phyloP scores from a whole-genome alignment of 2,329 filamentous ascomycete genomes.

The Ophiostoma novo-ulmi region DNA sequence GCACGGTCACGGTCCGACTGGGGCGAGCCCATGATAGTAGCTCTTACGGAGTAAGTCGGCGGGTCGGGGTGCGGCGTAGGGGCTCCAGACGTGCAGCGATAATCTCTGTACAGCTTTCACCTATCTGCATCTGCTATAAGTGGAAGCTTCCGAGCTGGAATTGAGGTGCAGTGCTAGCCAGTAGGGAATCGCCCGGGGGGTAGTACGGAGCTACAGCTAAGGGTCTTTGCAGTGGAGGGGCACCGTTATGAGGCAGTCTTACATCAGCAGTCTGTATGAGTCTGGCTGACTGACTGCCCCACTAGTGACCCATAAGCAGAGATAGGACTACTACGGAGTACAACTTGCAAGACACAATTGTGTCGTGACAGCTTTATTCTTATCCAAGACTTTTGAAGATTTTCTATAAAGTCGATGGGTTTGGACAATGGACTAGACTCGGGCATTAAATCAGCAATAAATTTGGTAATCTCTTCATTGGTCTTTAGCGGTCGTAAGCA shows the following conservation, averaged over 20 bases:
- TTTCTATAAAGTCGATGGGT: background rate
- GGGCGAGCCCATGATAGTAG: slow-evolving; percentile 11
- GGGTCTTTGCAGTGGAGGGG: background rate
- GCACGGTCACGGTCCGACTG: slow-evolving; percentile 41
- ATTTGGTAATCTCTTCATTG: background rate
- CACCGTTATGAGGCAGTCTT: background rate
- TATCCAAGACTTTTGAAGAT: background rate
- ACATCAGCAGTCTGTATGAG: background rate
- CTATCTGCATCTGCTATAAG: background rate
- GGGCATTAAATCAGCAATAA: background rate
- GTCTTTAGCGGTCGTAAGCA: background rate
- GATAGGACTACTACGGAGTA: no score
- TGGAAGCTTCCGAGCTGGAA: background rate
- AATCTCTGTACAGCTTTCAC: background rate
- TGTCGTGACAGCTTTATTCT: background rate
- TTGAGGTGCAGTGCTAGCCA: background rate
- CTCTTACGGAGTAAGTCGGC: background rate
- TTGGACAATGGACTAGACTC: background rate
- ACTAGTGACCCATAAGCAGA: background rate
- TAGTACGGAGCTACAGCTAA: background rate
- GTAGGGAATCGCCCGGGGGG: background rate
- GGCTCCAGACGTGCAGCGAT: background rate
- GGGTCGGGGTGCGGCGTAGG: background rate
- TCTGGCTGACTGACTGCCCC: background rate
- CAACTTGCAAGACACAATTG: background rate